phyloP scores from a whole-genome alignment of 768 basidiomycete species.

The Tulasnella sp. region DNA sequence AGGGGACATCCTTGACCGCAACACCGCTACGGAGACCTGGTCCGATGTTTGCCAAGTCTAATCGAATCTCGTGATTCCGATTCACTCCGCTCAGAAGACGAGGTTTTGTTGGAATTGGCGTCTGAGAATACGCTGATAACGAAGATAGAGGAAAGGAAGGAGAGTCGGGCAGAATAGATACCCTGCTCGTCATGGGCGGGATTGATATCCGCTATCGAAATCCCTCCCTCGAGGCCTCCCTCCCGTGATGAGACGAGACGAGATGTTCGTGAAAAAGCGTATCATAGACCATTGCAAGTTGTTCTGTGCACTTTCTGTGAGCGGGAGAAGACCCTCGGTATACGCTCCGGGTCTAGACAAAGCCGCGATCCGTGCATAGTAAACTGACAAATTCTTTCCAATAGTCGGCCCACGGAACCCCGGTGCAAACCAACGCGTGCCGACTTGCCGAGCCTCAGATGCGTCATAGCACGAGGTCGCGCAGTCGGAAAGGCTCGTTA shows the following conservation, averaged over 20 bases:
- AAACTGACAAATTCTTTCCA: background rate
- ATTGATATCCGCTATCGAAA: background rate
- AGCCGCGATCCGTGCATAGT: background rate
- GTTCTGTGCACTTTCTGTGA: background rate
- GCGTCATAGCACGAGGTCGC: background rate
- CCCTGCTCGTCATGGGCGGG: background rate
- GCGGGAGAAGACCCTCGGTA: background rate
- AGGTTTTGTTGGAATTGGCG: background rate
- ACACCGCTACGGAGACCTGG: background rate
- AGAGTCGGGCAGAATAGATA: background rate
- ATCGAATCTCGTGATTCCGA: background rate
- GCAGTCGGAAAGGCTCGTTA: background rate
- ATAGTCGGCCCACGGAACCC: no score
- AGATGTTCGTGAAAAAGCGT: background rate
- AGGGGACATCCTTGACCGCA: background rate
- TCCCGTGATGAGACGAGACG: background rate
- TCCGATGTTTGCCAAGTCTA: background rate
- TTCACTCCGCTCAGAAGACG: background rate
- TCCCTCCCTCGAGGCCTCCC: background rate
- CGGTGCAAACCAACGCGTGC: no score
- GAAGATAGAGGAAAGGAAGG: background rate
- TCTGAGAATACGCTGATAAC: background rate
- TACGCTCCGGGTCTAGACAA: background rate
- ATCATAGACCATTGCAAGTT: background rate
- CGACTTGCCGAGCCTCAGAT: background rate